Evolutionary conservation across 768 basidiomycete genomes (phyloP).

Genomic region (Suillus sp.): DNA sequence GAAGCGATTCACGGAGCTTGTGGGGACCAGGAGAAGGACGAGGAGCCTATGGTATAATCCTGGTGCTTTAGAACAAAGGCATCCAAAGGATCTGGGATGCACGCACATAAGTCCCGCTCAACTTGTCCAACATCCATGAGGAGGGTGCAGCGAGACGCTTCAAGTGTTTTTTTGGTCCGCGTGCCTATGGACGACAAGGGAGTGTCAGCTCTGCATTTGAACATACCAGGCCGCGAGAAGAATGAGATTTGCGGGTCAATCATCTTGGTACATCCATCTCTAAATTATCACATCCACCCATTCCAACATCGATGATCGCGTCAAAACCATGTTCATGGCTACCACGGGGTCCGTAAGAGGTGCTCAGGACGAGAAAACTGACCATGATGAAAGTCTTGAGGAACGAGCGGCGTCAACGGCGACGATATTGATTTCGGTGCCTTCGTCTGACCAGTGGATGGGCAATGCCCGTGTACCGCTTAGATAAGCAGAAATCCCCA

Average conservation of each 20-base stretch:
- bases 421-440: conserved; percentile 28
- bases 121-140: conserved; percentile 99
- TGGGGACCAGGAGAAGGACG: conserved; percentile 98
- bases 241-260: background rate
- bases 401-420: conserved; percentile 19
- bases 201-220: conserved; percentile 19
- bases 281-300: conserved; percentile 30
- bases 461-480: no score
- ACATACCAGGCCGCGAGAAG: conserved; percentile 3
- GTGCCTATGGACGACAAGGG: conserved; percentile 56
- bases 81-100: background rate
- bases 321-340: conserved; percentile 3
- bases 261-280: conserved; percentile 24
- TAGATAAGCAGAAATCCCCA: no score
- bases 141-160: conserved; percentile 97
- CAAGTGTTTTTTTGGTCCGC: conserved; percentile 99
- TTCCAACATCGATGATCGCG: conserved; percentile 10
- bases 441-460: conserved; percentile 8
- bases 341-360: background rate
- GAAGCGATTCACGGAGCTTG: conserved; percentile 98
- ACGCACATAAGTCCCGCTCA: conserved; percentile 91
- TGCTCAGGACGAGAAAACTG: conserved; percentile 22
- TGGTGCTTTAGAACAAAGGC: background rate
- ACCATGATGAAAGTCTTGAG: conserved; percentile 37
- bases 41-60: conserved; percentile 62